These are phyloP conservation scores for Evansstolkia leycettana DNA, from an alignment of 495 filamentous ascomycete genomes.

Conservation along the genomic window DNA sequence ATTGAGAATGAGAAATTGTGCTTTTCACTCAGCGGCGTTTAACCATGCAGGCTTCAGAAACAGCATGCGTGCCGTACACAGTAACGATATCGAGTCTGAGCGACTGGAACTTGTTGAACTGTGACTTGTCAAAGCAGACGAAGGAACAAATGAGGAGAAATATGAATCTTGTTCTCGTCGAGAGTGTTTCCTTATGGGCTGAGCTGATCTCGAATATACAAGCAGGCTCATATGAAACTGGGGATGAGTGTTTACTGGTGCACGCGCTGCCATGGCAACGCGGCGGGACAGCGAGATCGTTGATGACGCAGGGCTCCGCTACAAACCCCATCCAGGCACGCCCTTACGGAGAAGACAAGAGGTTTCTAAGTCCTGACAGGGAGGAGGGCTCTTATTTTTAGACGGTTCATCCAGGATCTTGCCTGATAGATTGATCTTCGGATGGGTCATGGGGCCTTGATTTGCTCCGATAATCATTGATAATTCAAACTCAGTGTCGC, in stretches of 20 bases:
- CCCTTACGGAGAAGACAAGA: too few species aligned
- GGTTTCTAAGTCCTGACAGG: too few species aligned
- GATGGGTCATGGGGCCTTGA: constrained; percentile 1
- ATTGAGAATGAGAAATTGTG: too few species aligned
- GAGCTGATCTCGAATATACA: constrained; percentile 10
- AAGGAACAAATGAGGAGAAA: neutral
- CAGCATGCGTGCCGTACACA: too few species aligned
- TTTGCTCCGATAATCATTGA: constrained; percentile 3
- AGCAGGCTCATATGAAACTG: constrained; percentile 11
- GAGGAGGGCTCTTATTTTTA: too few species aligned
- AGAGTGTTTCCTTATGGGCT: too few species aligned
- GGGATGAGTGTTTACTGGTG: constrained; percentile 27
- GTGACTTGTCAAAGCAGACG: neutral
- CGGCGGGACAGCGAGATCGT: neutral
- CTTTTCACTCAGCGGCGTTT: too few species aligned
- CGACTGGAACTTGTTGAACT: neutral
- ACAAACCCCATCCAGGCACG: too few species aligned
- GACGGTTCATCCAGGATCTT: too few species aligned
- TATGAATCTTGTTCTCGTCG: too few species aligned
- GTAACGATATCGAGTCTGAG: neutral
- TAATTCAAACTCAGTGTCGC: constrained; percentile 6
- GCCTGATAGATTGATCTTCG: too few species aligned
- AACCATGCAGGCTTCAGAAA: too few species aligned
- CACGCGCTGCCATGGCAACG: constrained; percentile 34
- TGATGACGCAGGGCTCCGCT: neutral